Base-by-base conservation (phyloP, 2,329 filamentous ascomycete species). In the Calonectria honghensis region DNA sequence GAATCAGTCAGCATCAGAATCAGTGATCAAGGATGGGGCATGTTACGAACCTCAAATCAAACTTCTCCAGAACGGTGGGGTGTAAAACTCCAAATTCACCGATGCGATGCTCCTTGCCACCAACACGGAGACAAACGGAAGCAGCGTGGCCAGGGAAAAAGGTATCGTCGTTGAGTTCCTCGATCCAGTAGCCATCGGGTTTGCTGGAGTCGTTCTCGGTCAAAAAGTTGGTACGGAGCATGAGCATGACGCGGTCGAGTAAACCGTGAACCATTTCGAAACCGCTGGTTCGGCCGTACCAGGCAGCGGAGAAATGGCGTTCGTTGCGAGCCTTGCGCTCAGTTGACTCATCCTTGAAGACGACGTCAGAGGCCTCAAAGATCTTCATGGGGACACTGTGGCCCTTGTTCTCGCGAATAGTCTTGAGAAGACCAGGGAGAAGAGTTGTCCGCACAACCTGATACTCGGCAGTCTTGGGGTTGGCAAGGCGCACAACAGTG, bases 231-330 rank as follows among this genome's bases (percentile, higher is more conserved):
- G 92, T 94, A 82, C 94, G 94, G 75, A 99, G 91, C 96, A 98
- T 98, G 75, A 95, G 88, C 91, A 99, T 94, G 76, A 98, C 87
- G 68, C 97, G 93, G 85, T 99, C 97, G 54, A 99, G 88, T 78
- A 99, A 90, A 73, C 97, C 97, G 86, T 99, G 97, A 4, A 99
- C 95, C 77, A 97, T 89, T 87, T 99, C 97, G 85, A 99, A 99
- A 52, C 97, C 97, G 80, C 94, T 96, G 4, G 93, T 95, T 90
- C 97, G 98, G 82, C 96, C 96, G 86, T 96, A 98, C 91, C 94
- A 98, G 1, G 96, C 96, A 13, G 96, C 97, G n/a, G 95, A 95
- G 84, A 98, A 98, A 87, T 98, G 96, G 71, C 96, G 90, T 89
- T 98, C 95, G 85, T 99, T 99, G 79, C 95, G 92, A 79, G 93